Base-by-base conservation (phyloP, 2,329 filamentous ascomycete genomes). In the Chrysosporium queenslandicum region DNA sequence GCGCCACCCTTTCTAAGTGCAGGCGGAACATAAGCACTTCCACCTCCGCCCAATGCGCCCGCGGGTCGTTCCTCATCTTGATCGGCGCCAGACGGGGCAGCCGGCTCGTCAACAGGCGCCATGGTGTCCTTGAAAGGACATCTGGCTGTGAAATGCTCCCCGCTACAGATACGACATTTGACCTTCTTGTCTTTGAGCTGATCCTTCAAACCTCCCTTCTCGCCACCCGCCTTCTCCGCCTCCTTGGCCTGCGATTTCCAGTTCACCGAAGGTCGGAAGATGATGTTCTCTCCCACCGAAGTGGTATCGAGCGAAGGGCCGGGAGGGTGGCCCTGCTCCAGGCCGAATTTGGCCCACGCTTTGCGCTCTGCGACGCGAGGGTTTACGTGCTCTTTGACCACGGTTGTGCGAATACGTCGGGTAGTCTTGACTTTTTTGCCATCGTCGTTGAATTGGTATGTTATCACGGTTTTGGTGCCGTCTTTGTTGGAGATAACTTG, bases 61-160 rank as follows among this genome's bases (percentile, higher is more conserved):
- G 70, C 70, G 37, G 64, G 61, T 27, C 67, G 64, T 20, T 69
- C 73, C 46, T 71, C 71, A 45, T 69, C 75, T 21, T 72, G 71
- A 25, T 71, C 75, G 41, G 67, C 71, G 41, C 77, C 77, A 21
- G 71, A 70, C 50, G 62, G 59, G 0, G 61, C 56, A 20, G 62
- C 65, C 27, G 61, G 67, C 46, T 76, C 74, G 39, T 74, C 74
- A 53, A 75, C 70, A 5, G 74, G 92, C 32, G 91, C 89, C 89
- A 98, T 96, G 63, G 91, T 98, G 70, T 97, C 92, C 78, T 97
- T 98, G 84, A 95, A 98, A 32, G 92, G 92, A 82, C 92, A 98
- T 71, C 92, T 85, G 61, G 91, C 91, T 39, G 92, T 98, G 79
- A 97, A 98, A 82, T 98, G 92, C 78, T 98, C 92, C 68, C 91